Percentiles rank a stretch among this genome's conserved stretches.
These are phyloP conservation scores for Globisporangium iwayamae DNA, from an alignment of 352 stramenopile species.

Conservation along the genomic window DNA sequence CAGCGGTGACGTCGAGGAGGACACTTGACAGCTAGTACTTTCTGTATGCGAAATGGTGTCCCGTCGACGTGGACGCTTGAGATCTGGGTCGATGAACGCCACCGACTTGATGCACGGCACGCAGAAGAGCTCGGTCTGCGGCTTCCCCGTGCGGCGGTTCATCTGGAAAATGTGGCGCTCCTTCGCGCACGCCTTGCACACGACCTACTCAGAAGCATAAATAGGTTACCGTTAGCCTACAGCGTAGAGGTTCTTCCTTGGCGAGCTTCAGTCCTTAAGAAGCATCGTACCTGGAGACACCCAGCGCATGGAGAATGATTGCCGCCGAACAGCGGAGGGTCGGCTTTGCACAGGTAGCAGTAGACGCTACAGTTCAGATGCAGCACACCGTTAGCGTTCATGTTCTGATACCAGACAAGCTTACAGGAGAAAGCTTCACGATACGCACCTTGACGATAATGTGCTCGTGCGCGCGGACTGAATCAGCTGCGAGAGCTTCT, in stretches of 20 bases:
- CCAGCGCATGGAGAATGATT: background rate
- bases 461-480: background rate
- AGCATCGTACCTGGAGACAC: background rate
- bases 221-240: background rate
- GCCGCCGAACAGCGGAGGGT: background rate
- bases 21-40: background rate
- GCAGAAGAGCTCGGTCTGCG: constrained; percentile 4
- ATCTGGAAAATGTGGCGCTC: background rate
- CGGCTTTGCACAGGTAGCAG: background rate
- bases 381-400: background rate
- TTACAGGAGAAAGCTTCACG: too few relatives aligned
- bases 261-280: background rate
- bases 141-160: background rate
- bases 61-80: background rate
- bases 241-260: constrained; percentile 13
- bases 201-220: background rate
- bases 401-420: background rate
- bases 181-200: background rate
- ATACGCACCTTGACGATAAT: constrained; percentile 19
- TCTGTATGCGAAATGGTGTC: background rate
- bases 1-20: background rate
- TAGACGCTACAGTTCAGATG: background rate
- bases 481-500: background rate
- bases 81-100: background rate
- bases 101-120: background rate